Percentiles rank a stretch among this genome's conserved stretches.
Conservation (phyloP, 129 eudicot genomes). For the Ambrosia trifida region DNA sequence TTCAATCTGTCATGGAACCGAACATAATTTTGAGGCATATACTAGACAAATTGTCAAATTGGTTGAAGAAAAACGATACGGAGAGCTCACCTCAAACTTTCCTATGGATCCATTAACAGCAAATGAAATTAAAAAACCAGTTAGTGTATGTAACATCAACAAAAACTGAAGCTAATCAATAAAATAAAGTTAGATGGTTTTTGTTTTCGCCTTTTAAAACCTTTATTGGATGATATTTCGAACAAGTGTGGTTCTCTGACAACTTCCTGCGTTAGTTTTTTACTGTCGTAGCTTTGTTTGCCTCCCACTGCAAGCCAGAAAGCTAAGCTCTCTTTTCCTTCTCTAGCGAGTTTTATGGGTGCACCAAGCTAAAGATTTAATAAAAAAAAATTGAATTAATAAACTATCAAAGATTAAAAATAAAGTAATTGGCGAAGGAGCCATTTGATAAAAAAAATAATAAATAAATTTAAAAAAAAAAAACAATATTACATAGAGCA, state of each 20-base stretch:
- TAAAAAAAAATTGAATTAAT: not conserved
- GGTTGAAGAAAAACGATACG: slow-evolving; percentile 3
- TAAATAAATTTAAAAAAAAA: too few relatives aligned
- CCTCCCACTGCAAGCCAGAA: slow-evolving; percentile 98
- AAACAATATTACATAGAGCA: not conserved
- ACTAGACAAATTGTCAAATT: not conserved
- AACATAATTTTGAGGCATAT: slow-evolving; percentile 1
- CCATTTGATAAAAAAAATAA: not conserved
- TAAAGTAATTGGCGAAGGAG: not conserved
- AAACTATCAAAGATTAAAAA: not conserved
- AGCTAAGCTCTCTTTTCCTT: slow-evolving; percentile 93
- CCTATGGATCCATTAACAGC: slow-evolving; percentile 53
- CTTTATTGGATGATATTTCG: slow-evolving; percentile 59
- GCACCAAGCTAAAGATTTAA: slow-evolving; percentile 59
- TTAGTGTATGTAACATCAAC: slow-evolving; percentile 34
- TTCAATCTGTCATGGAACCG: slow-evolving; percentile 52
- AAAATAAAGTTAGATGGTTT: not conserved
- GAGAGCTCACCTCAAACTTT: slow-evolving; percentile 72
- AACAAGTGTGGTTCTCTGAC: slow-evolving; percentile 88
- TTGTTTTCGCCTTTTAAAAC: slow-evolving; percentile 22
- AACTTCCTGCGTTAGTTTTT: slow-evolving; percentile 55
- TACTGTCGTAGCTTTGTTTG: slow-evolving; percentile 80
- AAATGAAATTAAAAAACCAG: slow-evolving; percentile 27
- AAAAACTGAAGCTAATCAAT: slow-evolving; percentile 13
- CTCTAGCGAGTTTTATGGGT: slow-evolving; percentile 67